phyloP scores from a whole-genome alignment of 2,329 filamentous ascomycete species.

The Curvularia hawaiiensis region DNA sequence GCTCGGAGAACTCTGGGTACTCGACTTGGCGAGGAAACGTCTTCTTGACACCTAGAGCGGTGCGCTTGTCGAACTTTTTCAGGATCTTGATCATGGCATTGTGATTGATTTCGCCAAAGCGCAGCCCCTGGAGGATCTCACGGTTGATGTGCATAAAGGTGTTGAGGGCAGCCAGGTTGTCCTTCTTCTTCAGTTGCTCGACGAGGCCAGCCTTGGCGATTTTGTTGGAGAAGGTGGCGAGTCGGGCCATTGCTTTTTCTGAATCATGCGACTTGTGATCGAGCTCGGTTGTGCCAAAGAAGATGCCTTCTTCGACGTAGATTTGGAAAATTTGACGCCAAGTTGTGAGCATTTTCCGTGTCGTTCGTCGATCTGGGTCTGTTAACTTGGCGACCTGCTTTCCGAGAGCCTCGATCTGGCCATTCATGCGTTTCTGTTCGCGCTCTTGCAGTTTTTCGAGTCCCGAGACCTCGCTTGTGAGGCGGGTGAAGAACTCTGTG shows the following conservation, averaged over 20 bases:
- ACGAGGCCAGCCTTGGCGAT: slow-evolving; percentile 65
- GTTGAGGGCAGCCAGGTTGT: slow-evolving; percentile 68
- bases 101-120: slow-evolving; percentile 84
- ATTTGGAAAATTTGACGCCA: slow-evolving; percentile 85
- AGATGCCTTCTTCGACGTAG: slow-evolving; percentile 79
- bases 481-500: slow-evolving; percentile 76
- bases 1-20: slow-evolving; percentile 63
- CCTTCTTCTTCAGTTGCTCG: slow-evolving; percentile 66
- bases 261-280: slow-evolving; percentile 72
- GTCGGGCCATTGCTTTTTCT: slow-evolving; percentile 67
- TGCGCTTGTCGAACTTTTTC: slow-evolving; percentile 91
- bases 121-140: slow-evolving; percentile 76
- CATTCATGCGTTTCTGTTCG: slow-evolving; percentile 68
- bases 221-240: slow-evolving; percentile 74
- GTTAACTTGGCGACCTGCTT: slow-evolving; percentile 67
- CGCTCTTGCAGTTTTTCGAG: slow-evolving; percentile 70
- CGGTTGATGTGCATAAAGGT: slow-evolving; percentile 76
- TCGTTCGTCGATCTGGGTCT: slow-evolving; percentile 67
- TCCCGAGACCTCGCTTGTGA: slow-evolving; percentile 72
- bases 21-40: slow-evolving; percentile 65
- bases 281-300: slow-evolving; percentile 77
- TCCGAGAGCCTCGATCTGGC: slow-evolving; percentile 68
- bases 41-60: slow-evolving; percentile 70
- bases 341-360: slow-evolving; percentile 67
- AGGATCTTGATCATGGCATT: slow-evolving; percentile 80